Evolutionary conservation across 768 basidiomycete genomes (phyloP), one percentile per base, ranked within the genome.

Genomic region (Trametes cingulata): DNA sequence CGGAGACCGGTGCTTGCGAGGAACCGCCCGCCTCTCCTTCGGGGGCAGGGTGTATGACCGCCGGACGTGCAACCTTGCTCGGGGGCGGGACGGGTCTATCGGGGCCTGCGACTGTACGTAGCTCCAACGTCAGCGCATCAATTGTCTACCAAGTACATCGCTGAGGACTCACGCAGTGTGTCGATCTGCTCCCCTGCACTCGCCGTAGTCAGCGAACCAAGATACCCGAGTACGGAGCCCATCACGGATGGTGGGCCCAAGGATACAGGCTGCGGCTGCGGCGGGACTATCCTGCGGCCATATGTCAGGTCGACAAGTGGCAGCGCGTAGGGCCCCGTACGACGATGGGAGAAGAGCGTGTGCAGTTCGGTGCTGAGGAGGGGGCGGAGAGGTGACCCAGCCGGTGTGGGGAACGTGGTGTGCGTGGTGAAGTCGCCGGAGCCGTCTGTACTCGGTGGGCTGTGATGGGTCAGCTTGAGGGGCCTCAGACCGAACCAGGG

Each of bases 161-260:
- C 29, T 14, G 27, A 48, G 17, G 59, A 63, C 85, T 54, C 69
- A 89, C 88, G 68, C 19, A 89, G 68, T 6, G 72, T 73, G 64
- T 90, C 88, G 15, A 90, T 69, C 67, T 87, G 81, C 19, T 79
- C 80, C 17, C 87, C 88, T 0, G 82, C 80, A 69, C 82, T 77
- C 5, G 75, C 77, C 59, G 77, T 56, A 48, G 46, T 76, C 6
- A 63, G 63, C 29, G 58, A 54, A 36, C 76, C 80, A 58, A 89
- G 78, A 77, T 85, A 86, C 27, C 69, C 71, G 17, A 70, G 58
- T 43, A 64, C 63, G 3, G 83, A 80, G 27, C 82, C 77, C 15
- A 86, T 69, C 8, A 84, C 63, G 20, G 85, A 85, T 8, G 81
- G 64, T 14, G 85, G 86, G 0, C 83, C 86, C 29, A 84, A 71